Conservation (phyloP, 1,284 basidiomycete genomes). For the Hymenochaete sp. region DNA sequence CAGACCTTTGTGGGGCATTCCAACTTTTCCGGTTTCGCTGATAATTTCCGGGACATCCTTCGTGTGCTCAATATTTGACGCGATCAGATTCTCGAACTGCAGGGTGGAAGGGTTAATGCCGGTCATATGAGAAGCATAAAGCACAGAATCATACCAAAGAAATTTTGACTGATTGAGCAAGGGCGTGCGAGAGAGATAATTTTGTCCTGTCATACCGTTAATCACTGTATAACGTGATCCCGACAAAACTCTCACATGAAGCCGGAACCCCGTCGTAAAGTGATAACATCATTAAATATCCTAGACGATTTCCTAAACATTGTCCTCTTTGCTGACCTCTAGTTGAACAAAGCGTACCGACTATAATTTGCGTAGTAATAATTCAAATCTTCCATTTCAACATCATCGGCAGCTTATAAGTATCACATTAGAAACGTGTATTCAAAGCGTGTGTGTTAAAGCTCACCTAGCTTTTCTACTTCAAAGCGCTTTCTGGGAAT, state of each 20-base stretch:
- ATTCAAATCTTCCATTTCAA: conserved; percentile 95
- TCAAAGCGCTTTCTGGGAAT: conserved; percentile 78
- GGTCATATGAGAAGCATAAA: conserved; percentile 1
- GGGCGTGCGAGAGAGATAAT: conserved; percentile 86
- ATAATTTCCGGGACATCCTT: conserved; percentile 94
- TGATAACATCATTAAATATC: conserved; percentile 98
- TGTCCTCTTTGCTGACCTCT: no score
- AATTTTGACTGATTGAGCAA: conserved; percentile 96
- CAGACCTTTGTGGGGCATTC: conserved; percentile 70
- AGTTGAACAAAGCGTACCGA: conserved; percentile 62
- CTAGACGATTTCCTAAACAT: conserved; percentile 31
- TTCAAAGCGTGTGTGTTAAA: not conserved
- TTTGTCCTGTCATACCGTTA: conserved; percentile 65
- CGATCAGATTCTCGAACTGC: conserved; percentile 87
- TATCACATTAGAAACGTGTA: not conserved
- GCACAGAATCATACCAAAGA: conserved; percentile 48
- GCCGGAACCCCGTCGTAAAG: conserved; percentile 86
- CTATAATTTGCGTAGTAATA: conserved; percentile 97
- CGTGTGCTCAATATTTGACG: conserved; percentile 90
- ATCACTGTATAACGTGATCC: conserved; percentile 19
- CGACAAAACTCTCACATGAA: conserved; percentile 66
- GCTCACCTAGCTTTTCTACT: conserved; percentile 73
- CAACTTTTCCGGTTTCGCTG: conserved; percentile 91
- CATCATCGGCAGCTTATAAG: conserved; percentile 62
- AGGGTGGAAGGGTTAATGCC: not conserved